phyloP scores from a whole-genome alignment of 805 yeast genomes.

The Yamadazyma takamatsuzukensis region DNA sequence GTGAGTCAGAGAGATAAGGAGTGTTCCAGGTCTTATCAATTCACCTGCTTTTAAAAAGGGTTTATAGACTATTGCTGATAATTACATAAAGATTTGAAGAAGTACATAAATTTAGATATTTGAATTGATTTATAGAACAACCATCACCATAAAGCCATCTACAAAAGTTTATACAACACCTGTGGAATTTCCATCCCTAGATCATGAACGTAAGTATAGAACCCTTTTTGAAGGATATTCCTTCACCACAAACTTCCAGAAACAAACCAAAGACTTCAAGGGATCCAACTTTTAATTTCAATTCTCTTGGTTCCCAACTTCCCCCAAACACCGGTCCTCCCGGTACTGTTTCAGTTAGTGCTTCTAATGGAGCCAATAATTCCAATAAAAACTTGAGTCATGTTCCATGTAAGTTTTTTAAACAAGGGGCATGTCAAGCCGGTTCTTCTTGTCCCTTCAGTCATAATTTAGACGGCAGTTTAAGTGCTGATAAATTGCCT shows the following conservation, averaged over 20 bases:
- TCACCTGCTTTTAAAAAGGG: too few species aligned
- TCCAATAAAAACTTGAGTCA: constrained; percentile 65
- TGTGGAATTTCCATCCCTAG: too few species aligned
- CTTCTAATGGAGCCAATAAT: constrained; percentile 9
- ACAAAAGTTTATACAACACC: too few species aligned
- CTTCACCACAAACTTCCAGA: constrained; percentile 5
- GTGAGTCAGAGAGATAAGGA: too few species aligned
- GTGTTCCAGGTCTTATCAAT: too few species aligned
- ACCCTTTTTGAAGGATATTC: background rate
- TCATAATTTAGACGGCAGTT: constrained; percentile 61
- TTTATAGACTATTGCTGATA: too few species aligned
- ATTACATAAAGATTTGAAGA: too few species aligned
- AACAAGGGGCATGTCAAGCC: constrained; percentile 94
- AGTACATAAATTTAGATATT: too few species aligned
- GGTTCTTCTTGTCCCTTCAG: constrained; percentile 90
- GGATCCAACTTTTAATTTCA: constrained; percentile 15
- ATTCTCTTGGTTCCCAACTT: constrained; percentile 15
- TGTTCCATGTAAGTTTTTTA: constrained; percentile 93
- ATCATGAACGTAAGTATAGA: constrained; percentile 10
- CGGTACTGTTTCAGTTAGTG: constrained; percentile 19
- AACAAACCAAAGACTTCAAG: constrained; percentile 11
- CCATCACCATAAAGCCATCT: too few species aligned
- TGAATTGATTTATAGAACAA: too few species aligned
- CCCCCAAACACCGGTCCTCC: constrained; percentile 39
- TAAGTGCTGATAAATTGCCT: constrained; percentile 52